phyloP scores from a whole-genome alignment of 2,329 filamentous ascomycete genomes.

The Pseudocercospora ulei region DNA sequence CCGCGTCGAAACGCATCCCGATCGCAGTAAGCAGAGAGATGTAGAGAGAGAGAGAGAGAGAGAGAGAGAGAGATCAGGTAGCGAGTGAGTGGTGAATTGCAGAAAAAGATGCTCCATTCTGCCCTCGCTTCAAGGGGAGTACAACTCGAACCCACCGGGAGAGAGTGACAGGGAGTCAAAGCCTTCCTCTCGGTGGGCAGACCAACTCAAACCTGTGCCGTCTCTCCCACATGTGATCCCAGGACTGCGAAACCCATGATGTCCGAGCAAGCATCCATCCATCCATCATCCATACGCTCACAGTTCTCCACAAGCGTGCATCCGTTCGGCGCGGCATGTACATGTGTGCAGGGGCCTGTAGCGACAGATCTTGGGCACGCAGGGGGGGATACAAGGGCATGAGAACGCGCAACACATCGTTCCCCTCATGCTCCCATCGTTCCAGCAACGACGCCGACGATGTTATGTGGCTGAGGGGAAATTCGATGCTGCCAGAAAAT shows the following conservation, averaged over 20 bases:
- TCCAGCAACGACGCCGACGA: no score
- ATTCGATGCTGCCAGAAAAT: no score
- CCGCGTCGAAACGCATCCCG: no score
- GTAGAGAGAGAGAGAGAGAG: neutral
- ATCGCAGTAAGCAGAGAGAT: no score
- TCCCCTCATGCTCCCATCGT: no score
- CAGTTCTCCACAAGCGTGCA: no score
- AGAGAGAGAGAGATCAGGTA: neutral
- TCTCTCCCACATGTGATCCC: no score
- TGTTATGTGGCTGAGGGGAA: no score
- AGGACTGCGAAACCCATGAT: constrained; percentile 5
- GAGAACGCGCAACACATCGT: no score
- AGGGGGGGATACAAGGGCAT: neutral
- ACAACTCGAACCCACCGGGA: neutral
- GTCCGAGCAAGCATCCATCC: neutral
- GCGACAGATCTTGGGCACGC: constrained; percentile 6
- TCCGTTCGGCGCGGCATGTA: no score
- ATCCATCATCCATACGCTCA: no score
- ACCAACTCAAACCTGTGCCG: constrained; percentile 2
- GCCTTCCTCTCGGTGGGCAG: neutral
- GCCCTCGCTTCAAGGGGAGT: constrained; percentile 3
- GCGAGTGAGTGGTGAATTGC: neutral
- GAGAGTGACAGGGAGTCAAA: constrained; percentile 7
- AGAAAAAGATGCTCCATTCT: constrained; percentile 5
- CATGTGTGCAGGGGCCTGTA: no score